Evolutionary conservation across 1,139 yeast genomes (phyloP), one percentile per base, ranked within the genome.

Genomic region (Magnusiomyces ingens): DNA sequence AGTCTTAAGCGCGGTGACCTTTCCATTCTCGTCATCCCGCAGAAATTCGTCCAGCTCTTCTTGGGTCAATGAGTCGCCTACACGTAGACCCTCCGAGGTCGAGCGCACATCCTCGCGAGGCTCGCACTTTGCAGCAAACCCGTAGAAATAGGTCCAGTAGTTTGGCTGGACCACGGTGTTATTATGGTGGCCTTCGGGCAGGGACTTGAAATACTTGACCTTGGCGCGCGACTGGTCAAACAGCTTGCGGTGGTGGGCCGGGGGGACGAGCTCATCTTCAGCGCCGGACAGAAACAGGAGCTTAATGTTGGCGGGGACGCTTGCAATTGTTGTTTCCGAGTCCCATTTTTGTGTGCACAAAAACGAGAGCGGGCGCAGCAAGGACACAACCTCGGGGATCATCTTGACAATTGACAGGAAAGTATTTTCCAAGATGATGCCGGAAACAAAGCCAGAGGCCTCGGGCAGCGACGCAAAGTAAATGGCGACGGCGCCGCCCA

Each of bases 401-500:
- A 93, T 84, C 62, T 88, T 85, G 13, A 84, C 77, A 18, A 93
- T 80, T 51, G 85, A 81, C 54, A 89, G 71, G 60, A 93, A 93
- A 0, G 98, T 89, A 67, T 93, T 93, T 63, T 93, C 99, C 49
- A 93, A 69, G 1, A 91, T 77, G 12, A 91, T 62, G 1, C 85
- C 96, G 55, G 75, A 74, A 17, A 88, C 71, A 19, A 74, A 59
- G 0, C 70, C 62, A 1, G 80, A 76, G 71, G 65, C 62, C 40
- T 62, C 59, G 38, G 65, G 59, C 21, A 64, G 59, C 1, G 90
- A 76, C 0, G 95, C 91, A 52, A 89, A 79, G 67, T 90, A 86
- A 19, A 90, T 79, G 6, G 95, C 90, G 26, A 89, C 96, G 0
- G 99, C 99, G 1, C 99, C 98, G 26, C 99, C 99, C 22, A 93